Conservation (phyloP, 495 filamentous ascomycete genomes). For the Hypomontagnella submonticulosa region DNA sequence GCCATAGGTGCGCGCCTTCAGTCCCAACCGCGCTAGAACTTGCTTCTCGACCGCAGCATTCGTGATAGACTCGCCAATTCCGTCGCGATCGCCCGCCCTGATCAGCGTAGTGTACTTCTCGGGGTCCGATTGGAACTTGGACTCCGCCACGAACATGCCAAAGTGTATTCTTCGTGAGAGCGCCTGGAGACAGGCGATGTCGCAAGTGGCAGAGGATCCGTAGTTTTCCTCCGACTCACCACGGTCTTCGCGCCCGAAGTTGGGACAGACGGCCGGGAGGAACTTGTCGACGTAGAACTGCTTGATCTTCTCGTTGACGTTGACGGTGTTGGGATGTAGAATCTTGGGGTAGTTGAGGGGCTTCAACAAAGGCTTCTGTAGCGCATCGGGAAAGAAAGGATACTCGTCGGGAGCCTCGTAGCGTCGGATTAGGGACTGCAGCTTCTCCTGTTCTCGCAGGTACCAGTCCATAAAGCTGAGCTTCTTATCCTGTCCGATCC, state of each 20-base stretch:
- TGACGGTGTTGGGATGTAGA: conserved; percentile 91
- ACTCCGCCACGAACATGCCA: conserved; percentile 98
- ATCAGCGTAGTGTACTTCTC: conserved; percentile 85
- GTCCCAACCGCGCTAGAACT: conserved; percentile 84
- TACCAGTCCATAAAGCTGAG: conserved; percentile 95
- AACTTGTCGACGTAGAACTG: conserved; percentile 82
- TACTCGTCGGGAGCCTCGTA: conserved; percentile 98
- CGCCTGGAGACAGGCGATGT: conserved; percentile 91
- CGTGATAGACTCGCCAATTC: conserved; percentile 90
- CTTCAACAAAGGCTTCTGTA: conserved; percentile 83
- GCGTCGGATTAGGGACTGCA: conserved; percentile 94
- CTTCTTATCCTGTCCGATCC: conserved; percentile 64
- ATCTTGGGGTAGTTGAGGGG: conserved; percentile 92
- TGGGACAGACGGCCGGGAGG: conserved; percentile 81
- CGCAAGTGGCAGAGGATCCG: conserved; percentile 89
- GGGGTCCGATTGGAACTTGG: conserved; percentile 90
- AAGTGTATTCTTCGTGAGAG: conserved; percentile 94
- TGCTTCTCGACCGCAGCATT: conserved; percentile 88
- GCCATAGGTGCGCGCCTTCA: conserved; percentile 96
- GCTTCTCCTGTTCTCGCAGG: conserved; percentile 84
- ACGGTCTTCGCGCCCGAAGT: conserved; percentile 77
- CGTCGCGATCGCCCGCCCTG: conserved; percentile 76
- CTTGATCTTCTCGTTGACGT: conserved; percentile 91
- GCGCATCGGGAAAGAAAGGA: conserved; percentile 89
- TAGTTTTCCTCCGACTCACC: conserved; percentile 95